Percentiles rank a stretch among this genome's conserved stretches.
Evolutionary conservation across 1,284 basidiomycete genomes (phyloP).

Genomic region (Mycena sp.): DNA sequence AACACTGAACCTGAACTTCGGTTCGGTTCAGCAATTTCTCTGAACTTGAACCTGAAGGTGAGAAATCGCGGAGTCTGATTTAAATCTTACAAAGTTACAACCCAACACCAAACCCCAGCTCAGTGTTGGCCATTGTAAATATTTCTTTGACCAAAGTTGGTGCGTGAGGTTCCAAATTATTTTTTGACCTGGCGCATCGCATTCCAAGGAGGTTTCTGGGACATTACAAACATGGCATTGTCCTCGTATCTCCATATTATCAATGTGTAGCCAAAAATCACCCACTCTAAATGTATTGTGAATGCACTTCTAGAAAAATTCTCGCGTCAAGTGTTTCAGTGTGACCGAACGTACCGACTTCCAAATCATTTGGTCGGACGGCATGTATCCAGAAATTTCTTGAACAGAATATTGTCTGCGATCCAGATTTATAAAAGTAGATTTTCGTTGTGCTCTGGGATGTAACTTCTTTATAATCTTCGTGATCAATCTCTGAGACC

Average conservation of each 20-base stretch:
- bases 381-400: background rate
- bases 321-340: background rate
- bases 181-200: background rate
- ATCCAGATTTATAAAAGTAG: slow-evolving; percentile 6
- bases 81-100: too few relatives aligned
- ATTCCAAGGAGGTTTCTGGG: background rate
- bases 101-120: slow-evolving; percentile 3
- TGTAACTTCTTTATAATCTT: background rate
- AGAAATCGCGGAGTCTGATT: too few relatives aligned
- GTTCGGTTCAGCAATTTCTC: too few relatives aligned
- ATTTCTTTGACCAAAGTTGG: slow-evolving; percentile 7
- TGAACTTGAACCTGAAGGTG: too few relatives aligned
- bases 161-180: background rate
- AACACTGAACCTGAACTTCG: too few relatives aligned
- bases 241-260: background rate
- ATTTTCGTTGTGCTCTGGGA: background rate
- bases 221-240: background rate
- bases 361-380: slow-evolving; percentile 1
- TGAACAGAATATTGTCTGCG: background rate
- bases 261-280: background rate
- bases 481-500: background rate
- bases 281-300: slow-evolving; percentile 4
- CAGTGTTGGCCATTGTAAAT: background rate
- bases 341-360: background rate
- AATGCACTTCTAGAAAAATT: slow-evolving; percentile 10